These are phyloP conservation scores for Fonsecaea pugnacius DNA, from an alignment of 2,329 filamentous ascomycete species.

Conservation along the genomic window DNA sequence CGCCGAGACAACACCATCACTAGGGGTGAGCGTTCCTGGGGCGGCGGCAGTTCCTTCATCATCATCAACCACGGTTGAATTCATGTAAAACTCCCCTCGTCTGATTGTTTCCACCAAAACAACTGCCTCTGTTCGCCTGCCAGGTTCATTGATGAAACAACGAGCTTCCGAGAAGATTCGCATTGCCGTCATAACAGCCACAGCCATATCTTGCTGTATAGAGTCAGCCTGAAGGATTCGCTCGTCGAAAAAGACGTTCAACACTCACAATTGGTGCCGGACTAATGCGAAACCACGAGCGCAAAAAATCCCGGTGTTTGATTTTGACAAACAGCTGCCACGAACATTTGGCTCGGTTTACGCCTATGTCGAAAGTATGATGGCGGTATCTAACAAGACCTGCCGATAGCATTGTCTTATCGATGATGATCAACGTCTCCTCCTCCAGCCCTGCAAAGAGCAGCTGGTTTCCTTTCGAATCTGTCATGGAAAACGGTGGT, in stretches of 20 bases:
- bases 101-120: constrained; percentile 3
- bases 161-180: constrained; percentile 11
- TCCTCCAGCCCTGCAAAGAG: neutral
- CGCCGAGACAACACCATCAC: neutral
- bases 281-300: neutral
- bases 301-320: constrained; percentile 2
- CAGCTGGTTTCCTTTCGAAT: constrained; percentile 11
- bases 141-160: neutral
- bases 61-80: constrained; percentile 2
- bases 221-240: constrained; percentile 1
- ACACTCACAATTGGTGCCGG: neutral
- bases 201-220: constrained; percentile 4
- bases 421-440: neutral
- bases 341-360: neutral
- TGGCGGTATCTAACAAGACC: constrained; percentile 13
- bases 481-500: neutral
- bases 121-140: neutral
- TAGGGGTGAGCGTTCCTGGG: constrained; percentile 3
- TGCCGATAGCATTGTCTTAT: constrained; percentile 1
- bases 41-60: constrained; percentile 3
- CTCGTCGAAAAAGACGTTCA: neutral
- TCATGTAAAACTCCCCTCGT: constrained; percentile 5
- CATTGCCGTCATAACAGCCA: constrained; percentile 1
- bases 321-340: constrained; percentile 13
- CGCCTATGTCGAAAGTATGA: constrained; percentile 4